Evolutionary conservation across 345 rosid species (phyloP).

Genomic region (Ailanthus altissimus): DNA sequence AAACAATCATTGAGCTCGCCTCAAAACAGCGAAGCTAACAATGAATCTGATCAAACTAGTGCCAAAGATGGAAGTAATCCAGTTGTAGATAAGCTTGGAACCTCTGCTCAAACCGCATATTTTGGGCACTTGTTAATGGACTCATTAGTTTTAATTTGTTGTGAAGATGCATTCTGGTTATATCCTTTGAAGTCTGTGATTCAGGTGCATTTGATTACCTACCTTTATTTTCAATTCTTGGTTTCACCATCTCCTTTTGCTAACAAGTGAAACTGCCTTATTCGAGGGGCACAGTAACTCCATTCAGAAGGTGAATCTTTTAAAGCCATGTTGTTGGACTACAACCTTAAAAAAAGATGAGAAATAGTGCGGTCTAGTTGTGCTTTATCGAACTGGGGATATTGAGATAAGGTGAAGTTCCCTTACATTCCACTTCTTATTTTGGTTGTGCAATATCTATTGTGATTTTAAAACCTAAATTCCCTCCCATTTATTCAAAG

Average conservation of each 20-base stretch:
- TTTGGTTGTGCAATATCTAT: slow-evolving; percentile 6
- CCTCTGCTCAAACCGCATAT: slow-evolving; percentile 37
- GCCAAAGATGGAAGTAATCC: slow-evolving; percentile 34
- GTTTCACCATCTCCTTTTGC: slow-evolving; percentile 27
- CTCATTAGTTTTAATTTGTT: slow-evolving; percentile 57
- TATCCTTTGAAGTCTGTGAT: slow-evolving; percentile 52
- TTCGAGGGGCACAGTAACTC: slow-evolving; percentile 56
- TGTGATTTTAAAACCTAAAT: not conserved
- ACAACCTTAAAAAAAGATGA: slow-evolving; percentile 55
- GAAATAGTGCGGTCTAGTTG: slow-evolving; percentile 53
- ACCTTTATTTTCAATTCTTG: slow-evolving; percentile 14
- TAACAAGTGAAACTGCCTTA: slow-evolving; percentile 33
- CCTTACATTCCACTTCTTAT: slow-evolving; percentile 10
- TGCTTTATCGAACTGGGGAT: slow-evolving; percentile 66
- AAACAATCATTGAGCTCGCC: slow-evolving; percentile 24
- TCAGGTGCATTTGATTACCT: slow-evolving; percentile 51
- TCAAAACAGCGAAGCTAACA: slow-evolving; percentile 37
- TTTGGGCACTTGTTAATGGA: slow-evolving; percentile 33
- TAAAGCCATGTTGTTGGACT: slow-evolving; percentile 76
- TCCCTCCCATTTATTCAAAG: not conserved
- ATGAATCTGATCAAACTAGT: slow-evolving; percentile 32
- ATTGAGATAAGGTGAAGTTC: slow-evolving; percentile 66
- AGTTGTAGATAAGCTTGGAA: slow-evolving; percentile 34
- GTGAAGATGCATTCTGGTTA: slow-evolving; percentile 58
- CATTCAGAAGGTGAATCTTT: slow-evolving; percentile 47